phyloP scores from a whole-genome alignment of 2,329 filamentous ascomycete species.

The Colletotrichum tropicale region DNA sequence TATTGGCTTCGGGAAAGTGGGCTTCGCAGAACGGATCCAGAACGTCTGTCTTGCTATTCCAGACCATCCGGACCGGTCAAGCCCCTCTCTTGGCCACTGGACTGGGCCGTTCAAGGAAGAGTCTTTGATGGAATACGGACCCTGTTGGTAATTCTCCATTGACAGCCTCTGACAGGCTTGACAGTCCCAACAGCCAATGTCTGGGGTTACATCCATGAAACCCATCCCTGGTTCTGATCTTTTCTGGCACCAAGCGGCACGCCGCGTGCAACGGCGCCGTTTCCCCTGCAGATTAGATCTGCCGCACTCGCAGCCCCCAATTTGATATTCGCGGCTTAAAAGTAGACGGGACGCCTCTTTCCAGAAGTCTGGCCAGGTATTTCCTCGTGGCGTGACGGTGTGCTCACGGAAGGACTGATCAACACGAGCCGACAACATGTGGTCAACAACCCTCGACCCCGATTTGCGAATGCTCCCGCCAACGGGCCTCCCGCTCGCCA shows the following conservation, averaged over 20 bases:
- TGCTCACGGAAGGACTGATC: background rate
- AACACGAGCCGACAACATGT: slow-evolving; percentile 4
- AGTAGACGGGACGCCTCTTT: background rate
- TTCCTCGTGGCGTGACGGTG: background rate
- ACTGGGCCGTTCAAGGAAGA: background rate
- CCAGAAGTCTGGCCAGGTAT: background rate
- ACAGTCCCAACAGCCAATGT: background rate
- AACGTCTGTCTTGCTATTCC: background rate
- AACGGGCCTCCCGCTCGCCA: slow-evolving; percentile 4
- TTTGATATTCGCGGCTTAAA: background rate
- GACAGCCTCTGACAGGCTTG: background rate
- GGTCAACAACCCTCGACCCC: slow-evolving; percentile 12
- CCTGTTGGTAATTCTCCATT: background rate
- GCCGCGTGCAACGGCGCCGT: background rate
- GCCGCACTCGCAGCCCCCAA: background rate
- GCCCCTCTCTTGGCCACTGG: background rate
- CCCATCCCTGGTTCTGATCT: slow-evolving; percentile 1
- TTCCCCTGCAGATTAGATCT: slow-evolving; percentile 2
- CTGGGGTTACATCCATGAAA: slow-evolving; percentile 13
- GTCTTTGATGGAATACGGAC: background rate
- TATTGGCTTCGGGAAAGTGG: background rate
- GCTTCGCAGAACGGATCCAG: background rate
- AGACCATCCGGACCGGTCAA: background rate
- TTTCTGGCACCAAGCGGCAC: background rate
- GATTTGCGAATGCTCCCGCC: slow-evolving; percentile 10